Evolutionary conservation across 768 basidiomycete genomes (phyloP), one percentile per base, ranked within the genome.

Genomic region (Boletus rubropictus): DNA sequence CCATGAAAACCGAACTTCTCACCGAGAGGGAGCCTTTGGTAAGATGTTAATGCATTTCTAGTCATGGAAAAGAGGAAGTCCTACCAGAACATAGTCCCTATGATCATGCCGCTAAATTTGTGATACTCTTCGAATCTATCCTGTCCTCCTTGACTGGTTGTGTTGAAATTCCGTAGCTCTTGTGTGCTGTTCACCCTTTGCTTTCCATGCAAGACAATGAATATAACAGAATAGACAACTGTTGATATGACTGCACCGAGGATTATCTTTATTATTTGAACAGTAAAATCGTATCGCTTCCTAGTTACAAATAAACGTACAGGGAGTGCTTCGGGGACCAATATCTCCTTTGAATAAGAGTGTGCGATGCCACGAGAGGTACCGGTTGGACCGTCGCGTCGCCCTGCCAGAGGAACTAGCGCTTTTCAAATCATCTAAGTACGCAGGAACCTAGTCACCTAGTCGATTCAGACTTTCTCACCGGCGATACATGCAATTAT

Each of bases 1-100:
- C 3, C 38, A n/a, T 11, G 11, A n/a, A n/a, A 36, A 40, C 7
- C 15, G 27, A 22, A 20, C 3, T 22, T 56, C 75, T 62, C 49
- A 82, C 82, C 77, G 42, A 80, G 57, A 18, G 81, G 81, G 58
- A 77, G 82, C 80, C 81, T 83, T 54, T 11, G 32, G n/a, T 44
- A 21, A 20, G 32, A 25, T 3, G 20, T 60, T 14, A 48, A 46
- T n/a, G 3, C 49, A 48, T 46, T 35, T 37, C 39, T 25, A 25
- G 39, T 51, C 29, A 14, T 22, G 34, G n/a, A 28, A 41, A 34
- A 5, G 21, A 31, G 17, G 5, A 56, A 28, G 25, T 62, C 77
- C 46, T 53, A 86, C 86, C 83, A 88, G 37, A 86, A 68, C 82
- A 87, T 83, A 47, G 76, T 80, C 50, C 76, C 71, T 22, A 81